These are phyloP conservation scores for Kwoniella dejecticola DNA, from an alignment of 768 basidiomycete species.

Conservation along the genomic window DNA sequence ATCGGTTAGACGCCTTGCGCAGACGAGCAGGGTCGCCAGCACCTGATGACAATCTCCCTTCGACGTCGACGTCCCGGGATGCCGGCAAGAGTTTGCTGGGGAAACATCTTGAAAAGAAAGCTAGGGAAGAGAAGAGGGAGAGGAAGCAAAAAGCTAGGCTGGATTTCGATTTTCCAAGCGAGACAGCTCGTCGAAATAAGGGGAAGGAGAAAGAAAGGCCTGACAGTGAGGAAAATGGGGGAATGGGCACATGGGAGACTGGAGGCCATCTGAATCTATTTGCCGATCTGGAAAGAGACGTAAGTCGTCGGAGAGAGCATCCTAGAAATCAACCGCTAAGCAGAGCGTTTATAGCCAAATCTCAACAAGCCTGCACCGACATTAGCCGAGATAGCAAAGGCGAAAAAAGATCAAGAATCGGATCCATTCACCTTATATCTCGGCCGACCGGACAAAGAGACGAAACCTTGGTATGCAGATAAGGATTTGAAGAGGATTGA, in stretches of 20 bases:
- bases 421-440: slow-evolving; percentile 57
- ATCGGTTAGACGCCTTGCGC: slow-evolving; percentile 49
- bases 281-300: slow-evolving; percentile 53
- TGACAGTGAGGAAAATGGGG: slow-evolving; percentile 24
- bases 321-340: background rate
- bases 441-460: slow-evolving; percentile 51
- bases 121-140: slow-evolving; percentile 46
- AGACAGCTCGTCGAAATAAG: slow-evolving; percentile 24
- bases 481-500: slow-evolving; percentile 46
- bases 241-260: slow-evolving; percentile 30
- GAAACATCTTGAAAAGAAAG: slow-evolving; percentile 40
- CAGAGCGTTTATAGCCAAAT: background rate
- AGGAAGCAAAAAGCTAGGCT: slow-evolving; percentile 42
- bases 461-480: slow-evolving; percentile 56
- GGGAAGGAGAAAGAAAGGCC: slow-evolving; percentile 29
- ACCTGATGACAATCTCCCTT: slow-evolving; percentile 40
- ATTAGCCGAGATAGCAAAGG: slow-evolving; percentile 35
- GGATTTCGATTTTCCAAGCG: slow-evolving; percentile 54
- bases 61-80: slow-evolving; percentile 31
- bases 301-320: slow-evolving; percentile 23
- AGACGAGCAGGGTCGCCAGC: slow-evolving; percentile 41
- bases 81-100: slow-evolving; percentile 21
- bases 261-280: slow-evolving; percentile 55
- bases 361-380: slow-evolving; percentile 16
- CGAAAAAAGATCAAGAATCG: slow-evolving; percentile 49